phyloP scores from a whole-genome alignment of 2,329 filamentous ascomycete genomes.

The Pseudohalonectria lignicola region DNA sequence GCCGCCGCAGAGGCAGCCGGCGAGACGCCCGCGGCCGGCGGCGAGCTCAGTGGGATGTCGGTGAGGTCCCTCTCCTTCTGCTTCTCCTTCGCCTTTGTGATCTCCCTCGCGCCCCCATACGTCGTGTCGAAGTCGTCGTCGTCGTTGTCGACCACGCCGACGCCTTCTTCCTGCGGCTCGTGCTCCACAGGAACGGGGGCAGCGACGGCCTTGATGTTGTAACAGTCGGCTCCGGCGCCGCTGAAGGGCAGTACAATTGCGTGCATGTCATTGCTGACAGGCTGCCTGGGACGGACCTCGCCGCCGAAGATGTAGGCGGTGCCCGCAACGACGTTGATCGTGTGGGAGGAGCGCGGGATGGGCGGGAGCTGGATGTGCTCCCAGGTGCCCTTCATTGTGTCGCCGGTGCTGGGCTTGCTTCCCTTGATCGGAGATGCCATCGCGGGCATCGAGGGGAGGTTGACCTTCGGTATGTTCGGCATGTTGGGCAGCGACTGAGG shows the following conservation, averaged over 20 bases:
- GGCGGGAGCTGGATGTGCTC: slow-evolving; percentile 41
- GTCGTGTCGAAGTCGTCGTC: too few relatives aligned
- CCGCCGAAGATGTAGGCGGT: slow-evolving; percentile 64
- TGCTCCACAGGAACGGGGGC: slow-evolving; percentile 14
- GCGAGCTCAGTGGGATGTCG: slow-evolving; percentile 27
- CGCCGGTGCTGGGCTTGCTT: slow-evolving; percentile 5
- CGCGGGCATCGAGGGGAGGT: slow-evolving; percentile 10
- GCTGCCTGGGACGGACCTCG: slow-evolving; percentile 49
- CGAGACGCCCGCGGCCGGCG: slow-evolving; percentile 11
- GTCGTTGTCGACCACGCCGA: slow-evolving; percentile 6
- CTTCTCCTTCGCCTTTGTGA: slow-evolving; percentile 17
- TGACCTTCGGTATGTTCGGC: slow-evolving; percentile 5
- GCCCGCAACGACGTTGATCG: slow-evolving; percentile 47
- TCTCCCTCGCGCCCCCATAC: slow-evolving; percentile 5
- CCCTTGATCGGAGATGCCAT: too few relatives aligned
- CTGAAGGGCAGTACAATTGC: slow-evolving; percentile 49
- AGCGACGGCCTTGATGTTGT: slow-evolving; percentile 37
- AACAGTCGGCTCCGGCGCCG: slow-evolving; percentile 48
- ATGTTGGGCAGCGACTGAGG: slow-evolving; percentile 29
- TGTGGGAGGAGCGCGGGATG: slow-evolving; percentile 65
- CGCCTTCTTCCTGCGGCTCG: slow-evolving; percentile 9
- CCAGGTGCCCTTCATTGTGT: slow-evolving; percentile 46
- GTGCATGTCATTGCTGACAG: slow-evolving; percentile 64
- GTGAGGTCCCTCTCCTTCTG: slow-evolving; percentile 24
- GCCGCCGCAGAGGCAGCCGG: background rate